A percentile compares a stretch with the other conserved stretches of the same genome.
These are phyloP conservation scores for Hypoxylon sp. DNA, from an alignment of 2,329 filamentous ascomycete genomes.

Conservation along the genomic window DNA sequence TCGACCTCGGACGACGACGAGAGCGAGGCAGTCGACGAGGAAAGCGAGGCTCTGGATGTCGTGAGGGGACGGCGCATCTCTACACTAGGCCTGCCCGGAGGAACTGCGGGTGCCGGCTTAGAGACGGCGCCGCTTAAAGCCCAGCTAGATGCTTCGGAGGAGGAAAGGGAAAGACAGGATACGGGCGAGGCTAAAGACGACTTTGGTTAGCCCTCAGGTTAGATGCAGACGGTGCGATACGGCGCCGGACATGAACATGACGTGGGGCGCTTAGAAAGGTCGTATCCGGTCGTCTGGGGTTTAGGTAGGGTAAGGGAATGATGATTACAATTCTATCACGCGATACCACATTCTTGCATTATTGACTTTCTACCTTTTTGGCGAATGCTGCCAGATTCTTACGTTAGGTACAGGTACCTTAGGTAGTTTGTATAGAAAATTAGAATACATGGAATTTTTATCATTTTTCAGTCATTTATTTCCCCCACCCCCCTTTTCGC, in stretches of 20 bases:
- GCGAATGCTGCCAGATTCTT: not conserved
- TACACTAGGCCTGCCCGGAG: slow-evolving; percentile 59
- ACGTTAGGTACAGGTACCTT: no score
- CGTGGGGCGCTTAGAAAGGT: not conserved
- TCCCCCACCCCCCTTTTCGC: no score
- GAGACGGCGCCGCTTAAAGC: slow-evolving; percentile 69
- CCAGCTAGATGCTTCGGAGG: slow-evolving; percentile 36
- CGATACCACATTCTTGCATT: slow-evolving; percentile 2
- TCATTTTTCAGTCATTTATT: no score
- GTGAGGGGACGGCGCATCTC: slow-evolving; percentile 67
- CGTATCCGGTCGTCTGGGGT: not conserved
- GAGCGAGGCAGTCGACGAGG: slow-evolving; percentile 54
- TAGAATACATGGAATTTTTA: not conserved
- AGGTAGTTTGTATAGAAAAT: not conserved
- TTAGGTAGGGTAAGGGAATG: slow-evolving; percentile 1
- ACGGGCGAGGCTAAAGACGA: slow-evolving; percentile 43
- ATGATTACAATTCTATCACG: not conserved
- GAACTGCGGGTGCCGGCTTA: slow-evolving; percentile 53
- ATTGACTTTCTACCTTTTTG: not conserved
- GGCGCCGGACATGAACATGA: not conserved
- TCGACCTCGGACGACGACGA: slow-evolving; percentile 37
- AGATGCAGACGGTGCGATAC: not conserved
- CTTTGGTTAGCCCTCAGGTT: slow-evolving; percentile 40
- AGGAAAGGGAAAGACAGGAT: slow-evolving; percentile 40
- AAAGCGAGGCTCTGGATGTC: slow-evolving; percentile 67